Conservation (phyloP, 768 basidiomycete genomes). For the Agrocybe praecox region DNA sequence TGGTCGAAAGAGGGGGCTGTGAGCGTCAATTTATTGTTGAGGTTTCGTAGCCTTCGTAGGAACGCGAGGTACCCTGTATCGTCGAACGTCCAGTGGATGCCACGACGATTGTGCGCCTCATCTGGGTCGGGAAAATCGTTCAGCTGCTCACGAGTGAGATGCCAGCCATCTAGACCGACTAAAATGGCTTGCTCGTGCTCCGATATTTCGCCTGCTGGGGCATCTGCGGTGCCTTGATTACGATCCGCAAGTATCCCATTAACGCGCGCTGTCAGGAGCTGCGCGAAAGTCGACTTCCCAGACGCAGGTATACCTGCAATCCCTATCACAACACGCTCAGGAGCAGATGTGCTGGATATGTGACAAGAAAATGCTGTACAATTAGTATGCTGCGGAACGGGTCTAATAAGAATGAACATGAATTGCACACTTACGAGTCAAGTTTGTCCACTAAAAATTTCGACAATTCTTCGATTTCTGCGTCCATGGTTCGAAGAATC, state of each 20-base stretch:
- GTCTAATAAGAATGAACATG: background rate
- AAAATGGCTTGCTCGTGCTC: slow-evolving; percentile 49
- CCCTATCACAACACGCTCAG: slow-evolving; percentile 65
- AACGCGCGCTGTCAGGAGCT: slow-evolving; percentile 51
- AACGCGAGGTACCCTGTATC: slow-evolving; percentile 71
- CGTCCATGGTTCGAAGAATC: slow-evolving; percentile 19
- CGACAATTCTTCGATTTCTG: slow-evolving; percentile 23
- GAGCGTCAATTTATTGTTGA: slow-evolving; percentile 26
- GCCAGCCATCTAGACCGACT: slow-evolving; percentile 92
- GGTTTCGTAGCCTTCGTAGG: slow-evolving; percentile 51
- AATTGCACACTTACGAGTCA: slow-evolving; percentile 32
- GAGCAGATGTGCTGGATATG: slow-evolving; percentile 31
- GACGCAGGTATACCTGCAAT: slow-evolving; percentile 83
- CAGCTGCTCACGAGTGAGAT: slow-evolving; percentile 77
- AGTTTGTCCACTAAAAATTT: slow-evolving; percentile 28
- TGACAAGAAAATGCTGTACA: background rate
- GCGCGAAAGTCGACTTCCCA: slow-evolving; percentile 82
- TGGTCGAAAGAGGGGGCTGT: slow-evolving; percentile 88
- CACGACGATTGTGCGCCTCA: slow-evolving; percentile 79
- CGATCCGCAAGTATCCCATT: slow-evolving; percentile 43
- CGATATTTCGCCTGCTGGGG: background rate
- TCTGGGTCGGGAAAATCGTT: slow-evolving; percentile 76
- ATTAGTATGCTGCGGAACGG: background rate
- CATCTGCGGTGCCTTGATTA: background rate
- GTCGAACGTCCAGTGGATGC: slow-evolving; percentile 93